Evolutionary conservation across 2,329 filamentous ascomycete genomes (phyloP).

Genomic region (Colletotrichum lentis): DNA sequence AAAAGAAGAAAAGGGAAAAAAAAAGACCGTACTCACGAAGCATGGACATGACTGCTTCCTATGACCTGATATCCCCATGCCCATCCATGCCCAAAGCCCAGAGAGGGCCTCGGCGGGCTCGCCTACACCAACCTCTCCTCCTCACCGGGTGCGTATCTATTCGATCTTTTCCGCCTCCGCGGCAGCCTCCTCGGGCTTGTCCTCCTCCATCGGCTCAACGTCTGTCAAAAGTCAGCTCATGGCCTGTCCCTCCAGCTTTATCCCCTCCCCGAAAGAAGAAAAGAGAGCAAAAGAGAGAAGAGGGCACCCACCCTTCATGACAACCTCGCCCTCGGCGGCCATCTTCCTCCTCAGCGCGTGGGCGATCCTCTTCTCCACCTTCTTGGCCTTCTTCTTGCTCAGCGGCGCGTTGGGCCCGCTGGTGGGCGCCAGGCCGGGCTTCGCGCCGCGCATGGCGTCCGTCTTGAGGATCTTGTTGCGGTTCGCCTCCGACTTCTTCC

Average conservation of each 20-base stretch:
- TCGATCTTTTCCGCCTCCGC: constrained; percentile 31
- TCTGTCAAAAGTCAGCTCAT: constrained; percentile 8
- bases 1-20: too few species aligned
- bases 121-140: not conserved
- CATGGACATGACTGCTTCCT: constrained; percentile 27
- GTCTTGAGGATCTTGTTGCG: constrained; percentile 52
- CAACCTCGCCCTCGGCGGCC: constrained; percentile 58
- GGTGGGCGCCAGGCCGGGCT: constrained; percentile 62
- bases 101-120: not conserved
- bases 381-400: constrained; percentile 64
- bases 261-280: not conserved
- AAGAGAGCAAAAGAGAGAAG: too few species aligned
- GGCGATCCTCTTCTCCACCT: constrained; percentile 63
- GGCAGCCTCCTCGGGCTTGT: not conserved
- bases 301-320: constrained; percentile 54
- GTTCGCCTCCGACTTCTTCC: constrained; percentile 52
- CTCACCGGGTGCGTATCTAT: not conserved
- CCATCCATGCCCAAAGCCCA: not conserved
- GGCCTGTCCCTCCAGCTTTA: not conserved
- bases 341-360: constrained; percentile 63
- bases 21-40: constrained; percentile 20
- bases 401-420: constrained; percentile 61
- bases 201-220: constrained; percentile 1
- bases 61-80: not conserved
- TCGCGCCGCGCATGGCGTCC: constrained; percentile 59